Evolutionary conservation across 208 protist genomes (phyloP), one percentile per base, ranked within the genome.

Genomic region (Trypanosoma platydactyli): DNA sequence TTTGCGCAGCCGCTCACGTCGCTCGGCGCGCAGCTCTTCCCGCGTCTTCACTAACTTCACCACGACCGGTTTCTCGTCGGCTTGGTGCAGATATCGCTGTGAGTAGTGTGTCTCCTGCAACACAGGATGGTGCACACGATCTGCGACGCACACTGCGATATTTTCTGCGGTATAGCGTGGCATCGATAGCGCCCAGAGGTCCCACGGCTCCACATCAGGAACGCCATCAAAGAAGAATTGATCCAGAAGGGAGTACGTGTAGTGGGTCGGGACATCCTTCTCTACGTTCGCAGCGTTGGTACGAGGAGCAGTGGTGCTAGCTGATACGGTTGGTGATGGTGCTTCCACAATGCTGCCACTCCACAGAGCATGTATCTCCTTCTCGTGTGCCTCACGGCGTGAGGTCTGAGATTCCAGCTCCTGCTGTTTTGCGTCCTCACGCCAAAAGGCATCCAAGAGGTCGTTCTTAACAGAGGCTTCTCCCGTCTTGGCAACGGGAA

Each of bases 141-240:
- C 72, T 22, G 86, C 33, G n/a, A 51, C 77, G 15, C 27, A 7
- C 5, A 65, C 59, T 2, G 72, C 64, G n/a, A 73, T 51, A 49
- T 54, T 46, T 9, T 70, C 59, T 5, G 68, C 60, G 29, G 68
- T 74, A 72, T 91, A 94, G 51, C 84, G 80, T 13, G 85, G 88
- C 52, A 86, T 68, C 5, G 71, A 51, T 27, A 83, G 83, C 16
- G 82, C 80, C 83, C 83, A 92, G 20, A 76, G 61, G 61, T 94
- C 88, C 86, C 88, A 94, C 68, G 88, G 88, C 68, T 91, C 84
- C 16, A 94, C 79, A 62, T 94, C 88, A 0, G 88, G 88, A 50
- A 94, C 84, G 29, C 88, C 88, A 15, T 87, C 75, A 0, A 44
- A 57, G 60, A 89, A 86, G 40, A 91, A 74, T 38, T 72, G 64